Evolutionary conservation across 257 asterid genomes (phyloP), one percentile per base, ranked within the genome.

Genomic region (Penstemon eatonii): DNA sequence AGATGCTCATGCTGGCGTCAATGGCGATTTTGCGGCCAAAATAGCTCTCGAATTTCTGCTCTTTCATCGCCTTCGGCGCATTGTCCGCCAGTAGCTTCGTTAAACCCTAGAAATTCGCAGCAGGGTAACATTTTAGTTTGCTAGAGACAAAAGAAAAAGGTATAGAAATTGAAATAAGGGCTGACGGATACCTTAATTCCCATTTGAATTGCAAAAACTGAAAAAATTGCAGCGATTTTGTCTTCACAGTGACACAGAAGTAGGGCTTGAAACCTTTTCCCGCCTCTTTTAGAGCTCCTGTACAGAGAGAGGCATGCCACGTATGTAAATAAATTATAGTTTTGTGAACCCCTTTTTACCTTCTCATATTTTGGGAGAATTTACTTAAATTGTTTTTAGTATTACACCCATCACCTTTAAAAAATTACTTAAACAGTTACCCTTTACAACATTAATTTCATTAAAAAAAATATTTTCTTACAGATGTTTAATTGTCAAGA

Each of bases 1-100:
- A 94, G 78, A 94, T 94, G 91, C 97, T 89, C 99, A 91, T 91
- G 87, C 99, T 94, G 69, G 97, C 99, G 58, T 94, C 99, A 67
- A 94, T 80, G 50, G 99, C 99, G 42, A 94, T 91, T 78, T 94
- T 94, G 5, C 99, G 90, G 63, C 99, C 99, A 50, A 89, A 94
- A 78, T 84, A 94, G 82, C 96, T 91, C 73, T 94, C 97, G 51
- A 94, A 94, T 77, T 89, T 94, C 81, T 91, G 97, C 85, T 87
- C 99, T 56, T 87, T 89, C 96, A 91, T 84, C 55, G 95, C 80
- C 71, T 74, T 85, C 0, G 99, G 97, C 70, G 99, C 95, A 85
- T 91, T 94, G 76, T 94, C 97, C 52, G 97, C 96, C 72, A 90
- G 68, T 13, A 94, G 87, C 87, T 94, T 94, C 78, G 91, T 94